A percentile compares a stretch with the other conserved stretches of the same genome.
These are phyloP conservation scores for Kazachstania viticola DNA, from an alignment of 805 yeast genomes.

Conservation along the genomic window DNA sequence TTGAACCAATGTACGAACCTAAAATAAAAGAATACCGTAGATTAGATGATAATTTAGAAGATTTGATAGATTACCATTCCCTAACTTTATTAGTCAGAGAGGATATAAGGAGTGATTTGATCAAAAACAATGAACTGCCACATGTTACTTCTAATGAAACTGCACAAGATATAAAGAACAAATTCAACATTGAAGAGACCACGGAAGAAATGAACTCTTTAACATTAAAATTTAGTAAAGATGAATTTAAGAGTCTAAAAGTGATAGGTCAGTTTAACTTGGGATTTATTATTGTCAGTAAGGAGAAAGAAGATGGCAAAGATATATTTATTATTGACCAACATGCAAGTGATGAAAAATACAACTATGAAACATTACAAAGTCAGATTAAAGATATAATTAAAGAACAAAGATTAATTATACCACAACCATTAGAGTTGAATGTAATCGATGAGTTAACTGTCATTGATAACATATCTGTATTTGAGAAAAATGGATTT, in stretches of 20 bases:
- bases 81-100: too few relatives aligned
- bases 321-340: constrained; percentile 88
- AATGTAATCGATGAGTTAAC: constrained; percentile 69
- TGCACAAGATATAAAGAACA: neutral
- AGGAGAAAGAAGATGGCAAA: constrained; percentile 24
- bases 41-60: too few relatives aligned
- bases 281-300: constrained; percentile 79
- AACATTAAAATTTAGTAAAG: constrained; percentile 51
- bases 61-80: too few relatives aligned
- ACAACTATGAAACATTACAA: constrained; percentile 67
- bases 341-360: constrained; percentile 96
- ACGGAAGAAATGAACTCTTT: constrained; percentile 26
- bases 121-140: too few relatives aligned
- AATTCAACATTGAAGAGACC: neutral
- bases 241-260: constrained; percentile 64
- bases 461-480: constrained; percentile 45
- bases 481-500: constrained; percentile 72
- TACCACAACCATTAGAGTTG: constrained; percentile 45
- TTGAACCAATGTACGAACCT: too few relatives aligned
- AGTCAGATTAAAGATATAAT: constrained; percentile 42
- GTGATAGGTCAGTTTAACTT: constrained; percentile 88
- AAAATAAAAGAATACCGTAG: too few relatives aligned
- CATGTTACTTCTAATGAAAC: neutral
- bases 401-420: constrained; percentile 59
- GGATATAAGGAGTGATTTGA: too few relatives aligned